Conservation (phyloP, 2,329 filamentous ascomycete species). For the Ilyonectria robusta region DNA sequence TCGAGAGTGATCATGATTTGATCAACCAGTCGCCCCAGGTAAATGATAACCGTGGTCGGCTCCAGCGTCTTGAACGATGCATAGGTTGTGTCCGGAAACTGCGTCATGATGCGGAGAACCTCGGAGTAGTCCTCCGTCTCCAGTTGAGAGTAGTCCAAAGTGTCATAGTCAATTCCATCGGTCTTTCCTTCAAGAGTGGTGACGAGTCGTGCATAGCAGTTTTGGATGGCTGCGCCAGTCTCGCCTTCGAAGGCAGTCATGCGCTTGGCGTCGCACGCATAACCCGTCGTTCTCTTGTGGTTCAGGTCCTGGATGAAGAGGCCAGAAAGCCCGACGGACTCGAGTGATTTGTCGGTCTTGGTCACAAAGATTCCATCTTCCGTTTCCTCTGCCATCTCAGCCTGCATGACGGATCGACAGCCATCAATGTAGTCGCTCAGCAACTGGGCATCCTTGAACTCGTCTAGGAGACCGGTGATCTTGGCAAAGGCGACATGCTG, state of each 20-base stretch:
- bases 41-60: constrained; percentile 75
- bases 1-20: constrained; percentile 57
- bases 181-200: constrained; percentile 17
- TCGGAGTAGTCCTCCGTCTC: constrained; percentile 44
- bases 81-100: constrained; percentile 75
- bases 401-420: constrained; percentile 22
- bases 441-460: constrained; percentile 30
- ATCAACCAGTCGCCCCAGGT: constrained; percentile 57
- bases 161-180: constrained; percentile 27
- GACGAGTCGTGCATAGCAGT: constrained; percentile 41
- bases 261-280: constrained; percentile 42
- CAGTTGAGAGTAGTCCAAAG: constrained; percentile 31
- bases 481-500: constrained; percentile 66
- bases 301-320: constrained; percentile 45
- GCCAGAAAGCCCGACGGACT: constrained; percentile 33
- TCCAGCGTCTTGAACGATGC: constrained; percentile 77
- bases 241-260: constrained; percentile 50
- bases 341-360: constrained; percentile 29
- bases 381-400: constrained; percentile 16
- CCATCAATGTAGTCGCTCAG: constrained; percentile 42
- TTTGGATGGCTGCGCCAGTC: constrained; percentile 40
- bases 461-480: constrained; percentile 56
- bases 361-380: constrained; percentile 28
- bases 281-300: constrained; percentile 44
- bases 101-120: constrained; percentile 68